Evolutionary conservation across 2,329 filamentous ascomycete genomes (phyloP), one percentile per base, ranked within the genome.

Genomic region (Penicillium sp.): DNA sequence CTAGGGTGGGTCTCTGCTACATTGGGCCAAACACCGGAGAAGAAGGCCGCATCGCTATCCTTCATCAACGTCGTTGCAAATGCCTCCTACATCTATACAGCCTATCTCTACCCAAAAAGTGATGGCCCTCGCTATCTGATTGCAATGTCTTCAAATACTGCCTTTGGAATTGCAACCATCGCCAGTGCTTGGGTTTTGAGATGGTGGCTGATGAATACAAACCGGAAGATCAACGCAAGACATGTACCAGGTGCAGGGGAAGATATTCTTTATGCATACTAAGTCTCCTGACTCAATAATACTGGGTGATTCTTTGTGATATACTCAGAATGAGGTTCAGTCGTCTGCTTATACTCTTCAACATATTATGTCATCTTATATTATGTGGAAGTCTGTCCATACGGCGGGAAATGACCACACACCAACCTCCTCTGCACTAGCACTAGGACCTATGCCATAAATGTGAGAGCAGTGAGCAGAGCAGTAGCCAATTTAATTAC

Each of bases 31-130:
- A 73, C 72, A 2, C 54, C 66, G 1, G 71, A 73, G 55, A 76
- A 75, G 61, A 74, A 73, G 36, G 72, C 73, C 7, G 69, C 69
- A 0, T 62, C 67, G 0, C 36, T 75, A 9, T 67, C 69, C 2
- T 68, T 74, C 33, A 71, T 75, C 23, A 75, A 75, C 27, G 63
- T 69, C 2, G 61, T 71, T 10, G 66, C 67, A 2, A 75, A 70
- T 44, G 59, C 63, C 12, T 60, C 62, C 23, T 64, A 70, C 33
- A 73, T 75, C 33, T 75, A 67, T 20, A 62, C 64, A 5, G 58
- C 66, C 4, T 71, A 71, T 48, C 51, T 70, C 1, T 68, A 61
- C 43, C 51, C 51, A 0, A 49, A 51, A 13, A 49, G 29, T 6
- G 36, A 54, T 36, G 48, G 45, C 0, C 54, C 54, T 24, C 26